Percentiles rank a stretch among this genome's conserved stretches.
Evolutionary conservation across 129 eudicot genomes (phyloP).

Genomic region (Flaveria bidentis): DNA sequence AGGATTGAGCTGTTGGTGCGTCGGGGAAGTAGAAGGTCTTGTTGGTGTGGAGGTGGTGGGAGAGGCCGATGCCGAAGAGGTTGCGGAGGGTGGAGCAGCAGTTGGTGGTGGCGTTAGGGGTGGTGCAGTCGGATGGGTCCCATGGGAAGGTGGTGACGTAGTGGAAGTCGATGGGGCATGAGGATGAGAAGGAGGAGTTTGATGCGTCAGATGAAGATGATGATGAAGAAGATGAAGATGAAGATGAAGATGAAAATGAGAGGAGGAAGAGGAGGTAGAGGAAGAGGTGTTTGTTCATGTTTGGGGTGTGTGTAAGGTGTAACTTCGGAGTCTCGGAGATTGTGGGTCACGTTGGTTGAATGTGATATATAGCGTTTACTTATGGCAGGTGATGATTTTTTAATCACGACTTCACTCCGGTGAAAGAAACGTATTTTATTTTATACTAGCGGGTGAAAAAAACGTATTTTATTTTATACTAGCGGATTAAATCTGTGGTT

Average conservation of each 20-base stretch:
- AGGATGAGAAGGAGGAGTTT: constrained; percentile 49
- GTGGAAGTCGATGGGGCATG: constrained; percentile 58
- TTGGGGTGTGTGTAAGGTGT: too few relatives aligned
- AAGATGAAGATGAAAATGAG: not conserved
- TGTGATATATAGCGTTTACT: too few relatives aligned
- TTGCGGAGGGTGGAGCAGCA: constrained; percentile 67
- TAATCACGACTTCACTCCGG: too few relatives aligned
- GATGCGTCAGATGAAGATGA: constrained; percentile 20
- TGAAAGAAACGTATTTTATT: too few relatives aligned
- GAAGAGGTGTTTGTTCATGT: not conserved
- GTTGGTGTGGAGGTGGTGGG: constrained; percentile 51
- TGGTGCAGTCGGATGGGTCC: constrained; percentile 54
- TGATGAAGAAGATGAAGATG: constrained; percentile 15
- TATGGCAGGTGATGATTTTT: too few relatives aligned
- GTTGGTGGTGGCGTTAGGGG: constrained; percentile 27
- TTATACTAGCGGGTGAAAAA: too few relatives aligned
- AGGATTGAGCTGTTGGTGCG: constrained; percentile 27
- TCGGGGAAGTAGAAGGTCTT: constrained; percentile 51
- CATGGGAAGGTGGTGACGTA: constrained; percentile 64
- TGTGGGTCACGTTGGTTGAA: too few relatives aligned
- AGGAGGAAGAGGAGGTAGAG: too few relatives aligned
- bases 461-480: too few relatives aligned
- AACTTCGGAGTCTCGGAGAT: too few relatives aligned
- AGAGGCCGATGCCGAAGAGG: constrained; percentile 60
- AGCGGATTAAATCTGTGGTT: too few relatives aligned